Base-by-base conservation (phyloP, 768 basidiomycete species). In the Daedalea quercina region DNA sequence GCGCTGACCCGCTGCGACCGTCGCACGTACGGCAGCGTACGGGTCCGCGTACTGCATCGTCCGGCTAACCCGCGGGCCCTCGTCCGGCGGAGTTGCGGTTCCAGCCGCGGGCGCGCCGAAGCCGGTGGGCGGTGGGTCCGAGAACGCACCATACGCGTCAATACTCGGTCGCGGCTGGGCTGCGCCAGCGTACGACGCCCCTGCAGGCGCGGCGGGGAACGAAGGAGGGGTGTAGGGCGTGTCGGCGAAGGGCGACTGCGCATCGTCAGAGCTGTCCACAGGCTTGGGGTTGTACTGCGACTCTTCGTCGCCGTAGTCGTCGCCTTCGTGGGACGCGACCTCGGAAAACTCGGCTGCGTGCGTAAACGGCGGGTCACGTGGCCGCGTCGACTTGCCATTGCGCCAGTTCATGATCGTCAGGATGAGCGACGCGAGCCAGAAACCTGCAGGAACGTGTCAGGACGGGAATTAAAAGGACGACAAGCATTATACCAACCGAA, bases 11-110 rank as follows among this genome's bases (percentile, higher is more conserved):
- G 52, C 17, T 11, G 59, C 44, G 24, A 70, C 43, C 17, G 64
- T 61, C 3, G 85, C 84, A 17, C 87, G 76, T 33, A 92, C 87
- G 11, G 85, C 85, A 12, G 89, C 87, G 63, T 92, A 93, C 9
- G 90, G 90, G 63, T 93, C 67, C 22, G 90, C 90, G 62, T 92
- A 90, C 66, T 94, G 90, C 92, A 95, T 94, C 50, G 93, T 94
- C 65, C 91, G 72, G 67, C 90, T 93, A 35, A 93, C 73, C 24
- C 82, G 78, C 17, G 80, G 78, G 1, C 70, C 73, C 53, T 78
- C 58, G 12, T 54, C 44, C n/a, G 54, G 57, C 2, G 48, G 53
- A 33, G 58, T 58, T 0, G 74, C 54, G 67, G 67, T 44, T 35
- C 55, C 57, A n/a, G n/a, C n/a, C n/a, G n/a, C n/a, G 9, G 75